Evolutionary conservation across 2,329 filamentous ascomycete genomes (phyloP).

Genomic region (Colletotrichum abscissum): DNA sequence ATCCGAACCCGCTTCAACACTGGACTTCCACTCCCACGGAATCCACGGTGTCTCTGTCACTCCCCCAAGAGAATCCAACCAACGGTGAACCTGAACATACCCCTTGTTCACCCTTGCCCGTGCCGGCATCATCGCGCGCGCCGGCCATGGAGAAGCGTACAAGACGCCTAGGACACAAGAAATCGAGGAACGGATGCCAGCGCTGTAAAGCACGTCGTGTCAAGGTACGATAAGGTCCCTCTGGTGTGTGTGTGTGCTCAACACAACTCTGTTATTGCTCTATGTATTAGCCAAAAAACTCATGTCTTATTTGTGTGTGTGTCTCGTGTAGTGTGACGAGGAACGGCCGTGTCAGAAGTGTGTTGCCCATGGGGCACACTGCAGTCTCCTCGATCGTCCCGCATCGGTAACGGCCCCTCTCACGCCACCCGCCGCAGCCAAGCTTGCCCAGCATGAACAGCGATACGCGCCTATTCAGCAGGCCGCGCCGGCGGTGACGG

Average conservation of each 20-base stretch:
- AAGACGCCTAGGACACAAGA: constrained; percentile 39
- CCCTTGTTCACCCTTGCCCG: no score
- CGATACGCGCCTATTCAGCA: background rate
- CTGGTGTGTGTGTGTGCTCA: no score
- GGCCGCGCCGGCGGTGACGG: background rate
- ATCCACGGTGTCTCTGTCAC: no score
- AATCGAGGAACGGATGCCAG: constrained; percentile 45
- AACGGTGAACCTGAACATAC: no score
- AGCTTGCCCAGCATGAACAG: constrained; percentile 2
- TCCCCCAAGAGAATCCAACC: background rate
- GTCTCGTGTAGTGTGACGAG: constrained; percentile 42
- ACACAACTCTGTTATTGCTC: background rate
- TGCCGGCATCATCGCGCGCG: background rate
- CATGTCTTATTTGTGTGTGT: background rate
- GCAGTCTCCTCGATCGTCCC: constrained; percentile 38
- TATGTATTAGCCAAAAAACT: background rate
- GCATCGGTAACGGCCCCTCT: background rate
- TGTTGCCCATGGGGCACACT: constrained; percentile 47
- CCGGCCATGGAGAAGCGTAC: constrained; percentile 26
- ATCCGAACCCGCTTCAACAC: background rate
- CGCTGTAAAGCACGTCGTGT: constrained; percentile 45
- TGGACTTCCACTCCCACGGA: background rate
- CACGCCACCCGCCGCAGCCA: constrained; percentile 17
- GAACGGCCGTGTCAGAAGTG: constrained; percentile 49
- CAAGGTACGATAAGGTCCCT: constrained; percentile 37